These are phyloP conservation scores for Cucumis melo DNA, from an alignment of 306 rosid genomes.

Conservation along the genomic window DNA sequence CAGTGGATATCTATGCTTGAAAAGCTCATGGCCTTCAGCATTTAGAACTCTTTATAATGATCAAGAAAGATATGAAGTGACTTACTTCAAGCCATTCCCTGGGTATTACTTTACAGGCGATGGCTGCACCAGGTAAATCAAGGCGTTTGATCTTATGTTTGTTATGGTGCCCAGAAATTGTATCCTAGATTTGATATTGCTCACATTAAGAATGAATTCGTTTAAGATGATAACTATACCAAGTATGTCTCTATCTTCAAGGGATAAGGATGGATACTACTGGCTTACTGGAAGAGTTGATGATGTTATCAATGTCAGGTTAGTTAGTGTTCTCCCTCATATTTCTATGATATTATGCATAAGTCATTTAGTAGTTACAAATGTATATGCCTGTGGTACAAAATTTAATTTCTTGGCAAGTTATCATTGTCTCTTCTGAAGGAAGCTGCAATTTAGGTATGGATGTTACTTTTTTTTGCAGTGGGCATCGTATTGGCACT, in stretches of 20 bases:
- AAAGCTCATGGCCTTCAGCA: constrained; percentile 94
- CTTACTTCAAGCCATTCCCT: constrained; percentile 91
- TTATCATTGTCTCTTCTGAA: background rate
- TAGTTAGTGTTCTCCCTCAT: background rate
- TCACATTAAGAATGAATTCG: background rate
- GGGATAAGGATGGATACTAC: constrained; percentile 95
- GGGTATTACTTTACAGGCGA: constrained; percentile 97
- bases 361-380: background rate
- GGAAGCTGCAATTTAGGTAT: background rate
- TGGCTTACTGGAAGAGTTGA: constrained; percentile 99
- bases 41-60: constrained; percentile 93
- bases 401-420: background rate
- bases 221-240: constrained; percentile 13
- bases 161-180: background rate
- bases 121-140: constrained; percentile 79
- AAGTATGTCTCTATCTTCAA: constrained; percentile 25
- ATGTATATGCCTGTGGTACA: background rate
- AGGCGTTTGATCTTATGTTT: background rate
- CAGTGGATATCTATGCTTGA: constrained; percentile 82
- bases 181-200: background rate
- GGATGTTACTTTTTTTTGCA: constrained; percentile 19
- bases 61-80: constrained; percentile 93
- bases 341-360: background rate
- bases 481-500: constrained; percentile 99
- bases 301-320: constrained; percentile 98